Conservation (phyloP, 1,139 yeast genomes). For the Trichomonascaceae sp. region DNA sequence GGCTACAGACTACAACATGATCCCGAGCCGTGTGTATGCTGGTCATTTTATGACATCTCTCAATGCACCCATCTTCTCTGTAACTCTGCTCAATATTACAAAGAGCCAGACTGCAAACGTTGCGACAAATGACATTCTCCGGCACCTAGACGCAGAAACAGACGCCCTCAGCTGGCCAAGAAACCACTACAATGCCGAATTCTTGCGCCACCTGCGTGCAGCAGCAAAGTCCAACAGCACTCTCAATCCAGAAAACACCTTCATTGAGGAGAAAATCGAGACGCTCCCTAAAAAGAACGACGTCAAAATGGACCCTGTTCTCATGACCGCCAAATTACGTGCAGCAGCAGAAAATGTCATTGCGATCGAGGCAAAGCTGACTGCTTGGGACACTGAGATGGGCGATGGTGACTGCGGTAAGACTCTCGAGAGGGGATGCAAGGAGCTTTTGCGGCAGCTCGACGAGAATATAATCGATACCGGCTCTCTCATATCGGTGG, state of each 20-base stretch:
- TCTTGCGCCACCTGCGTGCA: not conserved
- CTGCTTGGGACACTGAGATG: constrained; percentile 38
- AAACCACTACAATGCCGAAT: constrained; percentile 7
- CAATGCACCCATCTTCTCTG: constrained; percentile 39
- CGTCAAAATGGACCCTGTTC: constrained; percentile 24
- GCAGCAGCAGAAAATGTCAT: constrained; percentile 31
- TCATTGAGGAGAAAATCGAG: not conserved
- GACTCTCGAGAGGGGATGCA: constrained; percentile 34
- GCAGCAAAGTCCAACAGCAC: not conserved
- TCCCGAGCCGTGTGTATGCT: constrained; percentile 31
- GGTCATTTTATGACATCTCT: constrained; percentile 40
- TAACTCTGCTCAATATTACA: constrained; percentile 35
- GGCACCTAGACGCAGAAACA: constrained; percentile 29
- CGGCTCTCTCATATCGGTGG: constrained; percentile 15
- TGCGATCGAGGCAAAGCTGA: constrained; percentile 33
- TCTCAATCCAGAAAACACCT: constrained; percentile 1
- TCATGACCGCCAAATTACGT: constrained; percentile 23
- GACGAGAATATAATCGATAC: constrained; percentile 20
- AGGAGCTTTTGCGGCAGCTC: constrained; percentile 27
- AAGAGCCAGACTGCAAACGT: constrained; percentile 22
- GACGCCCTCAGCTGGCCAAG: constrained; percentile 32
- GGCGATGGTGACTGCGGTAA: constrained; percentile 46
- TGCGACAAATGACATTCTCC: constrained; percentile 18
- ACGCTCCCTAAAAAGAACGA: constrained; percentile 10
- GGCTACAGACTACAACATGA: constrained; percentile 26